Conservation (phyloP, 768 basidiomycete species). For the Ramaria sp. region DNA sequence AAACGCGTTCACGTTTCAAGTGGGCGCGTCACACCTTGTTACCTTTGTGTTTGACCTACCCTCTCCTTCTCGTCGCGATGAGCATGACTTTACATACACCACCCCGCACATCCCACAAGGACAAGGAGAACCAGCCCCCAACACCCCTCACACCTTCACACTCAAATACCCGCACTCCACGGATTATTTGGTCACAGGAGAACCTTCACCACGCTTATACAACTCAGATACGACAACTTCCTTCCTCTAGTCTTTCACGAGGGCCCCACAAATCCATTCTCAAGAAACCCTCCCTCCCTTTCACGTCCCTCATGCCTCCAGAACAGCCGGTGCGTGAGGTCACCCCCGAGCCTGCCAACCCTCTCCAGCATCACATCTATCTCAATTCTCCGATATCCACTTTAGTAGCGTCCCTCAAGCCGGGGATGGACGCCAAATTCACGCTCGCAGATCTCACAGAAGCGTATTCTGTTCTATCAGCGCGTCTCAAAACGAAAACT, state of each 20-base stretch:
- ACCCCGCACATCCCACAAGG: slow-evolving; percentile 42
- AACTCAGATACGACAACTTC: slow-evolving; percentile 6
- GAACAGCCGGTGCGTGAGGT: slow-evolving; percentile 41
- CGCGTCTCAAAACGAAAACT: slow-evolving; percentile 34
- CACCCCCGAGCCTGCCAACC: slow-evolving; percentile 70
- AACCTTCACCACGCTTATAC: slow-evolving; percentile 31
- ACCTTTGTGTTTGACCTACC: not conserved
- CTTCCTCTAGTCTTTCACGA: slow-evolving; percentile 20
- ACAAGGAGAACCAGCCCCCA: slow-evolving; percentile 39
- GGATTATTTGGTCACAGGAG: slow-evolving; percentile 42
- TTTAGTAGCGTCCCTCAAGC: slow-evolving; percentile 32
- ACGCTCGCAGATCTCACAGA: slow-evolving; percentile 53
- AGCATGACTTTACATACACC: slow-evolving; percentile 49
- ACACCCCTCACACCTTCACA: slow-evolving; percentile 8
- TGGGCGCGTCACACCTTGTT: not conserved
- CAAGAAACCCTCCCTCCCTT: slow-evolving; percentile 35
- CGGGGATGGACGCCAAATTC: slow-evolving; percentile 20
- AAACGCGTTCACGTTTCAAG: not conserved
- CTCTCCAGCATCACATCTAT: slow-evolving; percentile 51
- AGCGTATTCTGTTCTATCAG: slow-evolving; percentile 60
- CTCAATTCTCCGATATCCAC: slow-evolving; percentile 52
- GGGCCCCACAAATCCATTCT: slow-evolving; percentile 58
- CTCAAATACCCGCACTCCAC: slow-evolving; percentile 18
- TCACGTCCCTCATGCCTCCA: slow-evolving; percentile 27
- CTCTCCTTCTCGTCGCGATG: slow-evolving; percentile 3